Conservation (phyloP, 768 basidiomycete genomes). For the Leccinellum rugosiceps region DNA sequence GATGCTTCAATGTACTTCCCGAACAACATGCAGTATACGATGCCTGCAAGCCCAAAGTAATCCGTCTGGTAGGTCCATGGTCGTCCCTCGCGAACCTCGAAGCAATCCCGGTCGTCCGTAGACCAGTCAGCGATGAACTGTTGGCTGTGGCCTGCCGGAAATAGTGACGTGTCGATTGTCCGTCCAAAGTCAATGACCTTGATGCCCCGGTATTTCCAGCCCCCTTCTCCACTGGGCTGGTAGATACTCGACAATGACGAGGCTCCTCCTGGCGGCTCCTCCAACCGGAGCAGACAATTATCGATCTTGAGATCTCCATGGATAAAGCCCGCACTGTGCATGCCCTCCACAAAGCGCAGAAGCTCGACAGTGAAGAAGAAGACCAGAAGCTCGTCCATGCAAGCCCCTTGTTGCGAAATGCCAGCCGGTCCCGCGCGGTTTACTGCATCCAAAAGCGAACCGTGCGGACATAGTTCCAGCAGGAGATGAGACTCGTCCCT, state of each 20-base stretch:
- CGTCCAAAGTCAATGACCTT: conserved; percentile 98
- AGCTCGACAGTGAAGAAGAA: conserved; percentile 96
- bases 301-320: conserved; percentile 99
- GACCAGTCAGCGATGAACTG: conserved; percentile 85
- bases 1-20: conserved; percentile 90
- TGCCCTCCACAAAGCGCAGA: conserved; percentile 72
- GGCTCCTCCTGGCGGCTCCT: conserved; percentile 70
- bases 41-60: conserved; percentile 93
- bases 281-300: conserved; percentile 92
- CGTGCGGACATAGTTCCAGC: conserved; percentile 86
- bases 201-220: conserved; percentile 87
- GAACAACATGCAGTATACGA: conserved; percentile 94
- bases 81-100: conserved; percentile 77
- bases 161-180: conserved; percentile 80
- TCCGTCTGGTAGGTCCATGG: conserved; percentile 96
- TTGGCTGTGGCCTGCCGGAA: conserved; percentile 64
- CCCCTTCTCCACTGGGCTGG: conserved; percentile 70
- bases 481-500: conserved; percentile 87
- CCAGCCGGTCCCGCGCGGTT: conserved; percentile 78
- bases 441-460: conserved; percentile 87
- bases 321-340: conserved; percentile 83
- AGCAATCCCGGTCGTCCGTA: conserved; percentile 87
- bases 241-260: conserved; percentile 76
- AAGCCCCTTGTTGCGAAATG: conserved; percentile 75
- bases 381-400: conserved; percentile 88